A percentile compares a stretch with the other conserved stretches of the same genome.
Conservation (phyloP, 305 asterid species). For the Fraxinus angustifolia region DNA sequence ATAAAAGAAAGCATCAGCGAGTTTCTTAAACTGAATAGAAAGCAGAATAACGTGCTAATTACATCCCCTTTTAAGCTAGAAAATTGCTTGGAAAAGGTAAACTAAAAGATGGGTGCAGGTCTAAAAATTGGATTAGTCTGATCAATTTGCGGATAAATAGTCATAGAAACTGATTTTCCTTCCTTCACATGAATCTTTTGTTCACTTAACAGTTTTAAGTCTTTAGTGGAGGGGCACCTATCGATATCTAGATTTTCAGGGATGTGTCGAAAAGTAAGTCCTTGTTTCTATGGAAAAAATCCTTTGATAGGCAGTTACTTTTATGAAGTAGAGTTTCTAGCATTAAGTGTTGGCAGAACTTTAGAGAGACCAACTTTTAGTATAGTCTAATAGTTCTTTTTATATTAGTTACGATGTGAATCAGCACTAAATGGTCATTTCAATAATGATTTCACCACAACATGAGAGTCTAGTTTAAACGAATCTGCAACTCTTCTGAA, state of each 20-base stretch:
- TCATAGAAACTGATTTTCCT: background rate
- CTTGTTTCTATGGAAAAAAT: background rate
- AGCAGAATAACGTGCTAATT: conserved; percentile 4
- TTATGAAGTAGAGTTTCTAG: background rate
- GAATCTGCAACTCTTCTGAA: background rate
- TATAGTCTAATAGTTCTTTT: background rate
- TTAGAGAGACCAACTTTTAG: background rate
- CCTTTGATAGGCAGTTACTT: background rate
- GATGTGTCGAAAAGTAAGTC: background rate
- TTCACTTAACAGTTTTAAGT: background rate
- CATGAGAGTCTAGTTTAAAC: background rate
- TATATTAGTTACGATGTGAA: background rate
- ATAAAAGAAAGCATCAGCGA: conserved; percentile 10
- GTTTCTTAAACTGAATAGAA: conserved; percentile 10
- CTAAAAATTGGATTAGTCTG: background rate
- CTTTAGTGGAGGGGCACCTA: background rate
- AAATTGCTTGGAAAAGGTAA: background rate
- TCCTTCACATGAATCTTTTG: background rate
- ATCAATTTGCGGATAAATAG: background rate
- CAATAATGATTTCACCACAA: background rate
- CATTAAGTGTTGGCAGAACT: background rate
- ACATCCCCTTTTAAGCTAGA: conserved; percentile 4
- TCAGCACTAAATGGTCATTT: background rate
- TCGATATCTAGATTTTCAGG: background rate
- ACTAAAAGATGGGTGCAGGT: background rate